phyloP scores from a whole-genome alignment of 23 red algal genomes.

The Gracilaria gracilis region DNA sequence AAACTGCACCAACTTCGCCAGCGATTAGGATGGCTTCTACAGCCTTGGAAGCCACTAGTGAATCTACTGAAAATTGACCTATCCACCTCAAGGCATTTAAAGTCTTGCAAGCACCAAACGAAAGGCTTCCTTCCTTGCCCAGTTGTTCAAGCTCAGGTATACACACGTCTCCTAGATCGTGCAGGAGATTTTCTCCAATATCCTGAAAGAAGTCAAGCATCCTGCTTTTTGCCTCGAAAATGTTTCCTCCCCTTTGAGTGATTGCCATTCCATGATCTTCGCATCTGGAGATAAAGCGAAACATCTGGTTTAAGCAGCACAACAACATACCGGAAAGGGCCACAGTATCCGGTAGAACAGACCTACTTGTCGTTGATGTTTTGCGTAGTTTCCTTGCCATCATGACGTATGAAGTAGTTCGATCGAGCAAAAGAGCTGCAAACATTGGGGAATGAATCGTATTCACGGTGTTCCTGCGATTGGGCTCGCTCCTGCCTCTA shows the following conservation, averaged over 20 bases:
- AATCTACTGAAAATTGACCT: conserved; percentile 45
- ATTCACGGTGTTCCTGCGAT: not conserved
- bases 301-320: conserved; percentile 20
- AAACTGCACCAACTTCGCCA: conserved; percentile 37
- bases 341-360: not conserved
- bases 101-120: not conserved
- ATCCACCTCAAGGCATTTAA: conserved; percentile 25
- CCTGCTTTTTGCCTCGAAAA: conserved; percentile 26
- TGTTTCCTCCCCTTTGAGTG: not conserved
- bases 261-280: not conserved
- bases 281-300: conserved; percentile 12
- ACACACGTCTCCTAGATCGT: conserved; percentile 18
- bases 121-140: conserved; percentile 2
- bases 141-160: conserved; percentile 22
- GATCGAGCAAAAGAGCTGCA: conserved; percentile 60
- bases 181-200: conserved; percentile 23
- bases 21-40: conserved; percentile 47
- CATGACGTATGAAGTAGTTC: conserved; percentile 36
- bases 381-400: conserved; percentile 39
- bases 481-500: not conserved
- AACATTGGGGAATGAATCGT: conserved; percentile 42
- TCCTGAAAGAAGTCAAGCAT: conserved; percentile 16
- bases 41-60: conserved; percentile 33
- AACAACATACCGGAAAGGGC: conserved; percentile 11
- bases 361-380: conserved; percentile 17